A percentile compares a stretch with the other conserved stretches of the same genome.
Evolutionary conservation across 306 rosid genomes (phyloP).

Genomic region (Vigna nakashimae): DNA sequence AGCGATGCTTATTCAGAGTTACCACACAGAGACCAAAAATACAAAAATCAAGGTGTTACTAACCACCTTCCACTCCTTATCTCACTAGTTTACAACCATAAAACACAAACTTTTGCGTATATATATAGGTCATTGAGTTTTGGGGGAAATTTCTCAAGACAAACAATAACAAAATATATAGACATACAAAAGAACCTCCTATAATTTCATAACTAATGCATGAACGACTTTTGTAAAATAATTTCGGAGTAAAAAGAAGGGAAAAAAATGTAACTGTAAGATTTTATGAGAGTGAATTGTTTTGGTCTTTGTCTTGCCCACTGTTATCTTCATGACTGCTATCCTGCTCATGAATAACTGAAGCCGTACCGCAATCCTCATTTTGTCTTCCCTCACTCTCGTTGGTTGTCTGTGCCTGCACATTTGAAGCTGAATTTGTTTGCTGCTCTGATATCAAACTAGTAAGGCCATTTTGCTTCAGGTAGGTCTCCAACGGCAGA

Average conservation of each 20-base stretch:
- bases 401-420: conserved; percentile 58
- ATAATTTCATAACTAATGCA: conserved; percentile 35
- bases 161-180: conserved; percentile 19
- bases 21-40: conserved; percentile 18
- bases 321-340: conserved; percentile 66
- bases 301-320: conserved; percentile 64
- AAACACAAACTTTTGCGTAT: conserved; percentile 21
- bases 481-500: conserved; percentile 80
- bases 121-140: conserved; percentile 11
- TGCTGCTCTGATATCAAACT: conserved; percentile 82
- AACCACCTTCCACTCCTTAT: conserved; percentile 31
- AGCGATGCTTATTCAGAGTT: conserved; percentile 15
- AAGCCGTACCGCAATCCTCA: conserved; percentile 60
- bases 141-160: conserved; percentile 1
- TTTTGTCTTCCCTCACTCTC: conserved; percentile 68
- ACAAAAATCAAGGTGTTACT: conserved; percentile 10
- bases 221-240: conserved; percentile 32
- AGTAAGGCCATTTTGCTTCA: conserved; percentile 87
- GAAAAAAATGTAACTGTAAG: conserved; percentile 13
- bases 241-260: conserved; percentile 39
- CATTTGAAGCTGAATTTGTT: conserved; percentile 68
- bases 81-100: conserved; percentile 38
- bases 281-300: conserved; percentile 55
- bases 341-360: conserved; percentile 63
- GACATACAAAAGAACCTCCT: conserved; percentile 38